Base-by-base conservation (phyloP, 805 yeast species). In the Spathaspora girioi region DNA sequence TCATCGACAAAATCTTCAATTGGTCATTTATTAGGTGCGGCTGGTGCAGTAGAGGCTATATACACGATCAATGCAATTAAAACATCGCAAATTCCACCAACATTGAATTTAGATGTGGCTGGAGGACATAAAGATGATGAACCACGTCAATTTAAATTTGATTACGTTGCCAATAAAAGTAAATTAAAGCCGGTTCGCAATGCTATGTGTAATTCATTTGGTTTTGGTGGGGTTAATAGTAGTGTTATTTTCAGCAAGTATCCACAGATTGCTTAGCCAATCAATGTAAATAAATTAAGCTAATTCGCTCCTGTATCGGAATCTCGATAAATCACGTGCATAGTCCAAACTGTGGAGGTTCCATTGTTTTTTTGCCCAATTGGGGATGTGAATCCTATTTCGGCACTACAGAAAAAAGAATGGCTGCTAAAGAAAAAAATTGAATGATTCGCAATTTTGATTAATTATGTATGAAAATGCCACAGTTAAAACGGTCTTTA, bases 191-290 rank as follows among this genome's bases (percentile, higher is more conserved):
- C 65, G 1, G 63, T 87, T 3, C 60, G 77, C 2, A 76, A 80
- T 56, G 97, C 93, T 0, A 54, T 94, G 59, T 82, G 90, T 46
- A 94, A 94, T 62, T 89, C 97, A 59, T 93, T 96, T 70, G 99
- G 99, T 0, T 94, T 94, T 71, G 99, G 99, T 7, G 99, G 99
- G 8, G 89, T 96, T 5, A 94, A 94, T 66, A 86, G 96, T 6
- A 79, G 96, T 2, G 61, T 94, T 2, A 76, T 84, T 43, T 80
- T 85, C 48, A 55, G 61, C 1, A 65, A 61, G 47, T 65, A 52
- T 47, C 38, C 44, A 23, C 29, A 40, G 17, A 15, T 40, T 15
- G 2, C 43, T 18, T 40, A 17, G 14, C 20, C 43, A 40, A 40
- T 40, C 26, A 40, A 10, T 40, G 14, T 40, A 18, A 8, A 8